A percentile compares a stretch with the other conserved stretches of the same genome.
phyloP scores from a whole-genome alignment of 441 rosid genomes.

The Corymbia citriodora region DNA sequence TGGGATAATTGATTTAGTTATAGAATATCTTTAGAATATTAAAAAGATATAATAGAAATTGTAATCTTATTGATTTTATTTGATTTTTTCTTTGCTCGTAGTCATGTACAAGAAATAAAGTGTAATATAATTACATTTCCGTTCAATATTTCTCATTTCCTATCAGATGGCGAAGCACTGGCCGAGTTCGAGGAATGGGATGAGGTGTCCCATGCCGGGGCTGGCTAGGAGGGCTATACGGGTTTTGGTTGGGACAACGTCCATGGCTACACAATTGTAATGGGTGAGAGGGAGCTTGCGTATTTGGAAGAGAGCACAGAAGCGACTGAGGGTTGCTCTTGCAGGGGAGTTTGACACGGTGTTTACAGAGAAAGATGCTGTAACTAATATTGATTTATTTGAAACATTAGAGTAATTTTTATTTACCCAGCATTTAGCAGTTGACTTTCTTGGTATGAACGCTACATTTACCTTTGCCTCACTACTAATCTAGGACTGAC shows the following conservation, averaged over 20 bases:
- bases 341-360: not conserved
- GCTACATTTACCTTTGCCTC: not conserved
- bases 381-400: not conserved
- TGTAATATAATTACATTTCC: too few species aligned
- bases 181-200: slow-evolving; percentile 49
- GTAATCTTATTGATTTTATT: too few species aligned
- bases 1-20: too few species aligned
- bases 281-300: not conserved
- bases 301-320: not conserved
- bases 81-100: too few species aligned
- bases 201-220: slow-evolving; percentile 60
- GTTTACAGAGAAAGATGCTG: not conserved
- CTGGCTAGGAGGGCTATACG: slow-evolving; percentile 38
- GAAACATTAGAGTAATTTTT: not conserved
- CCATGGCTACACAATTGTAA: not conserved
- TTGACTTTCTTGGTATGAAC: not conserved
- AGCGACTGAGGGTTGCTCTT: not conserved
- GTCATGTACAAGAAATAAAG: too few species aligned
- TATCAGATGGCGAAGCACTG: slow-evolving; percentile 18
- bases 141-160: too few species aligned
- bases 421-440: not conserved
- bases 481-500: not conserved
- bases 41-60: too few species aligned
- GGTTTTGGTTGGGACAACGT: slow-evolving; percentile 5
- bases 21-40: too few species aligned